phyloP scores from a whole-genome alignment of 768 basidiomycete genomes.

The Trametes cubensis region DNA sequence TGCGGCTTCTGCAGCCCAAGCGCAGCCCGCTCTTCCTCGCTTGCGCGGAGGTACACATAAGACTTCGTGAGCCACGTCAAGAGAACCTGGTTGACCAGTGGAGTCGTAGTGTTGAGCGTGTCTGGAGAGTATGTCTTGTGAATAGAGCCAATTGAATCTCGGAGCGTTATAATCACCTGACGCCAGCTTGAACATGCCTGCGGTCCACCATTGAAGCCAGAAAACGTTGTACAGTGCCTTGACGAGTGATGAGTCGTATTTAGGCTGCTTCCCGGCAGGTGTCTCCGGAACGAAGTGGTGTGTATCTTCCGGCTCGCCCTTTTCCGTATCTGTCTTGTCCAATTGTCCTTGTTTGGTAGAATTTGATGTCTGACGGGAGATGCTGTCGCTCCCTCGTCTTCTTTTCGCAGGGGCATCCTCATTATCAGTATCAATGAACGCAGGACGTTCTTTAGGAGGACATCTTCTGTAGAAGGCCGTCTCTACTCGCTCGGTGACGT shows the following conservation, averaged over 20 bases:
- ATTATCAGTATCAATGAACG: neutral
- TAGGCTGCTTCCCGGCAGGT: conserved; percentile 21
- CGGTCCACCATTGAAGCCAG: conserved; percentile 47
- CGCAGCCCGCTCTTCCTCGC: conserved; percentile 41
- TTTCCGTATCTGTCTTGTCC: neutral
- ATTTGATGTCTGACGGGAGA: conserved; percentile 10
- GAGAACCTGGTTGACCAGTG: conserved; percentile 59
- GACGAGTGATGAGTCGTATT: conserved; percentile 53
- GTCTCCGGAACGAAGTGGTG: neutral
- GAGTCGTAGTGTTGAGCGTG: conserved; percentile 54
- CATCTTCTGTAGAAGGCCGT: conserved; percentile 13
- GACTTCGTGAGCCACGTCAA: conserved; percentile 60
- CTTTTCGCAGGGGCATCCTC: too few relatives aligned
- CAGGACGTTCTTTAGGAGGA: conserved; percentile 16
- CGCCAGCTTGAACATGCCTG: conserved; percentile 51
- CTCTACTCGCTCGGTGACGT: conserved; percentile 17
- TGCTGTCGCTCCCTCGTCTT: neutral
- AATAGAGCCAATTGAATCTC: neutral
- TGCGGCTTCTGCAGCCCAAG: conserved; percentile 42
- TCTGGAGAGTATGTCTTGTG: conserved; percentile 30
- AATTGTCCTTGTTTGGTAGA: neutral
- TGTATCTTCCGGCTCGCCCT: neutral
- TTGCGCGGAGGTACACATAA: conserved; percentile 44
- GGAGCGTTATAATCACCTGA: conserved; percentile 30
- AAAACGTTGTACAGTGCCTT: conserved; percentile 52